Base-by-base conservation (phyloP, 2,329 filamentous ascomycete species). In the Pseudonectria foliicola region DNA sequence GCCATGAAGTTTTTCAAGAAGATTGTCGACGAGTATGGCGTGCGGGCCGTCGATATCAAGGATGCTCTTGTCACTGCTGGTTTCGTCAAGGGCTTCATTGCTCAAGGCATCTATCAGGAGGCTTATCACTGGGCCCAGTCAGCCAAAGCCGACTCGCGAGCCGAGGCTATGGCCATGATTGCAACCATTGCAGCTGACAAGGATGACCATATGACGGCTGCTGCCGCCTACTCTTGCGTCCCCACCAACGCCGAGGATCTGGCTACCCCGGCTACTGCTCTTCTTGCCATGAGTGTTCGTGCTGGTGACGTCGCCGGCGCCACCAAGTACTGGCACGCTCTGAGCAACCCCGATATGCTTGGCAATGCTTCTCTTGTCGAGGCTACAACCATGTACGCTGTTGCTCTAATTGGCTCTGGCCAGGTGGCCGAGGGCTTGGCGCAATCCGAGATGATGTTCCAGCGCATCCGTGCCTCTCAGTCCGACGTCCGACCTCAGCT, bases 381-480 rank as follows among this genome's bases (percentile, higher is more conserved):
- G 64, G 85, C 88, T 15, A 83, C 87, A 10, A 77, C 85, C 38
- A 95, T 95, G 87, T 95, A 90, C 53, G 79, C 85, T 11, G 78
- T 94, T 38, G 86, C 88, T 31, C 70, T 96, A 59, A 83, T 96
- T 55, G 84, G 85, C 35, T 86, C 85, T 43, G 87, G 88, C 27
- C 81, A 88, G 52, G 75, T 89, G 31, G 78, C 82, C n/a, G 85
- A 90, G 54, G 92, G 83, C 32, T 63, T 96, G 39, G 68, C 72
- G 10, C 79, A 92, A 56, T 81, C 85, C 8, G 85, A 92, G 49
- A 70, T 80, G 53, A 93, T 95, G 85, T 94, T 95, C 60, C 70
- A 81, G 54, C 80, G 84, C 41, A 87, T 95, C 48, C 81, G 85
- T 40, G 74, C 77, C 38, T 67, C 73, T 14, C 70, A 73, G 33